Conservation (phyloP, 2,329 filamentous ascomycete species). For the Bisporella sp. region DNA sequence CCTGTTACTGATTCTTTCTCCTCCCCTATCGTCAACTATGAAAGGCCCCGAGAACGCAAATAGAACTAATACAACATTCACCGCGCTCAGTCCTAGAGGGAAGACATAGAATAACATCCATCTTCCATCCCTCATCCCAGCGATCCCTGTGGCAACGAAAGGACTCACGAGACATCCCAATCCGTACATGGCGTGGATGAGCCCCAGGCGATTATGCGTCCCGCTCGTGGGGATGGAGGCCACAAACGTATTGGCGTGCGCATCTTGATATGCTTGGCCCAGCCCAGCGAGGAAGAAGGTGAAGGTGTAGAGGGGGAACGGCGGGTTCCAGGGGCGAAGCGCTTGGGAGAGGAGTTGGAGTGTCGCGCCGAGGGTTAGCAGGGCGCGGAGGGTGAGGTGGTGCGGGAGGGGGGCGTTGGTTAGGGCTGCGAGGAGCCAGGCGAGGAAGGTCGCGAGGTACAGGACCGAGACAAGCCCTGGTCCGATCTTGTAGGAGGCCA, state of each 20-base stretch:
- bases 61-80: slow-evolving; percentile 41
- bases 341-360: slow-evolving; percentile 48
- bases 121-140: slow-evolving; percentile 29
- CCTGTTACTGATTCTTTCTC: slow-evolving; percentile 12
- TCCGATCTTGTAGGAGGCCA: slow-evolving; percentile 45
- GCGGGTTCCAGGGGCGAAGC: slow-evolving; percentile 48
- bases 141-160: slow-evolving; percentile 46
- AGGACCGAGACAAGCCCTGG: slow-evolving; percentile 33
- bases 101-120: slow-evolving; percentile 54
- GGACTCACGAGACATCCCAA: slow-evolving; percentile 48
- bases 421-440: slow-evolving; percentile 52
- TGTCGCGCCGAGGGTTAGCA: slow-evolving; percentile 47
- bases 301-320: slow-evolving; percentile 48
- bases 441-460: slow-evolving; percentile 48
- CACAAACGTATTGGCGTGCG: slow-evolving; percentile 56
- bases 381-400: slow-evolving; percentile 46
- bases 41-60: slow-evolving; percentile 41
- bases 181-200: slow-evolving; percentile 55
- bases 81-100: slow-evolving; percentile 42
- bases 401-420: slow-evolving; percentile 47
- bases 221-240: slow-evolving; percentile 34
- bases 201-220: slow-evolving; percentile 52
- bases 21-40: background rate
- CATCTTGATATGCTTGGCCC: slow-evolving; percentile 57
- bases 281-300: slow-evolving; percentile 52